Evolutionary conservation across 805 yeast genomes (phyloP), one percentile per base, ranked within the genome.

Genomic region (Barnettozyma siamensis): DNA sequence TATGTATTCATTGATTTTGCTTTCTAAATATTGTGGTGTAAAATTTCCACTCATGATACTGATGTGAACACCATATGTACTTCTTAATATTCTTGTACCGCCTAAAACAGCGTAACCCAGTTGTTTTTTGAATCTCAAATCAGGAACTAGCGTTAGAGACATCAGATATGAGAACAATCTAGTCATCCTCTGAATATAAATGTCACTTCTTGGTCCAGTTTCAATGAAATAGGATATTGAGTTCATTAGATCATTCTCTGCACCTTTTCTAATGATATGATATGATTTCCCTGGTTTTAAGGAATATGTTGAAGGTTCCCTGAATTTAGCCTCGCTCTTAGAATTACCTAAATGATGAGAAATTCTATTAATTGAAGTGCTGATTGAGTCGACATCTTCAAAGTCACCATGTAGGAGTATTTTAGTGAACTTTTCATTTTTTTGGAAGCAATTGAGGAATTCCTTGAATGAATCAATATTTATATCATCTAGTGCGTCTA

Each of bases 81-180:
- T 65, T 40, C 78, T 63, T 23, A 76, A 57, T 1, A 72, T 50
- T 44, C 84, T 61, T 20, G 70, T 41, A 0, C 88, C 88, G 17
- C 80, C 74, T n/a, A 71, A 48, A 0, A 80, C 76, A 5, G 71
- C 66, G 53, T 83, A 83, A 0, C 87, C 89, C 41, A 83, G 57
- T 47, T 78, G 83, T 43, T 69, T 70, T 48, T 70, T 72, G 16
- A 67, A 69, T 45, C 89, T 60, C 15, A 83, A 57, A 35, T 73
- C 78, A 3, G 69, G 62, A 1, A 64, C 58, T 16, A 76, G 62
- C 1, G 69, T 59, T 7, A 65, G 47, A 0, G 76, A 64, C 48
- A 82, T 50, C n/a, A 73, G 38, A 53, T 65, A 73, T 1, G 75
- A 69, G 1, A 73, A 48, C 5, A 83, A 54, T 17, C 62, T 63